A percentile compares a stretch with the other conserved stretches of the same genome.
Evolutionary conservation across 2,329 filamentous ascomycete species (phyloP).

Genomic region (Fusarium compactum): DNA sequence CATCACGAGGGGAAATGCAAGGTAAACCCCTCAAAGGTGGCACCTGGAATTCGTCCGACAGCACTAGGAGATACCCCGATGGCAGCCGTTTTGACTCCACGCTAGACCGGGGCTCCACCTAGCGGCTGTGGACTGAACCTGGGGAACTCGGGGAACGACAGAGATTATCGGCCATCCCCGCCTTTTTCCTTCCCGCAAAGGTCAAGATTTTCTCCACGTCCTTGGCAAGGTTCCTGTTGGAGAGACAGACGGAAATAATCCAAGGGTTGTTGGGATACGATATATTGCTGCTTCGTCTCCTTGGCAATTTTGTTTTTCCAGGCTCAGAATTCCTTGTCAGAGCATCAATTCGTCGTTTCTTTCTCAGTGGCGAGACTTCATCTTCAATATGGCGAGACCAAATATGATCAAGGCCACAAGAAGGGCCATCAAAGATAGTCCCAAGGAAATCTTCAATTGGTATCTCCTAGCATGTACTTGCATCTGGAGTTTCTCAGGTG

Average conservation of each 20-base stretch:
- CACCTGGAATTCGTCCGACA: conserved; percentile 7
- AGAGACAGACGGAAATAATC: background rate
- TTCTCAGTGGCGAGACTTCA: background rate
- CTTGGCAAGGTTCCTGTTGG: background rate
- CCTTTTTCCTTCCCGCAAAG: background rate
- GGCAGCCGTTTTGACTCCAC: background rate
- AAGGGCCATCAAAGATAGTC: conserved; percentile 45
- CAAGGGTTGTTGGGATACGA: background rate
- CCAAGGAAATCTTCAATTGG: conserved; percentile 48
- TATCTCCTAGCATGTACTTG: conserved; percentile 46
- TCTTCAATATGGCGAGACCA: conserved; percentile 29
- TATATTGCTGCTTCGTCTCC: conserved; percentile 6
- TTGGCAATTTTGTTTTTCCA: background rate
- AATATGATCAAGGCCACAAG: conserved; percentile 46
- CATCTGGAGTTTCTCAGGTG: conserved; percentile 48
- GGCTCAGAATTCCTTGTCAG: background rate
- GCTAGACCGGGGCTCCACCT: background rate
- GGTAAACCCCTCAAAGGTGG: background rate
- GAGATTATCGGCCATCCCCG: conserved; percentile 3
- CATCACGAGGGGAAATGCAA: background rate
- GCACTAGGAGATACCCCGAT: conserved; percentile 15
- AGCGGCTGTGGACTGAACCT: too few species aligned
- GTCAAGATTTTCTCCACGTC: background rate
- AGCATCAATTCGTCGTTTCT: rapidly evolving
- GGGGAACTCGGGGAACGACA: conserved; percentile 3